Evolutionary conservation across 2,329 filamentous ascomycete species (phyloP).

Genomic region (Apiospora aurea): DNA sequence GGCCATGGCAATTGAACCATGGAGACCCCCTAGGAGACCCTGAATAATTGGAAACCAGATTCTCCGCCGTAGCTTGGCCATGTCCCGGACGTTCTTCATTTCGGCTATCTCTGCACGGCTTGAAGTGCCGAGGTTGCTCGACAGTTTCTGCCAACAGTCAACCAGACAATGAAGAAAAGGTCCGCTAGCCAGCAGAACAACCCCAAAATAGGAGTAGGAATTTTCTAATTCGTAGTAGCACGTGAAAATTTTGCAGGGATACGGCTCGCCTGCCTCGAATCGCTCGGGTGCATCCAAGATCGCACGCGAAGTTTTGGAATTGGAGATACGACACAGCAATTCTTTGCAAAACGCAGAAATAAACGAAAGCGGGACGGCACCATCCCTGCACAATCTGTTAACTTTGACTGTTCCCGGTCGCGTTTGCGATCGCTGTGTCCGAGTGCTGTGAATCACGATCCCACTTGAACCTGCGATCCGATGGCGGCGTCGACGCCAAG

Average conservation of each 20-base stretch:
- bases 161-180: neutral
- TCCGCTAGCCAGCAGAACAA: neutral
- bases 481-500: neutral
- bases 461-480: neutral
- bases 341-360: neutral
- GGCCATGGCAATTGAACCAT: neutral
- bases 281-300: no score
- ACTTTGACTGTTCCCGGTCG: neutral
- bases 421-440: neutral
- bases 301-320: neutral
- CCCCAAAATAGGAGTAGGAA: neutral
- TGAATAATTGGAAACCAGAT: neutral
- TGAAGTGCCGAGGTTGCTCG: neutral
- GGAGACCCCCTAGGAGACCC: no score
- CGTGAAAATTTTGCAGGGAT: neutral
- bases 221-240: neutral
- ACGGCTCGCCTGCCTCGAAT: neutral
- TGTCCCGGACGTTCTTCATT: neutral
- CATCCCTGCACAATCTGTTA: neutral
- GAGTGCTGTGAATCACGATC: neutral
- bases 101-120: neutral
- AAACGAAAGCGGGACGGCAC: neutral
- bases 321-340: neutral
- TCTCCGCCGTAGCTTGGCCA: neutral
- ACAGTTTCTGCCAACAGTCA: neutral